Evolutionary conservation across 2,329 filamentous ascomycete genomes (phyloP).

Genomic region (Fusarium beomiforme): DNA sequence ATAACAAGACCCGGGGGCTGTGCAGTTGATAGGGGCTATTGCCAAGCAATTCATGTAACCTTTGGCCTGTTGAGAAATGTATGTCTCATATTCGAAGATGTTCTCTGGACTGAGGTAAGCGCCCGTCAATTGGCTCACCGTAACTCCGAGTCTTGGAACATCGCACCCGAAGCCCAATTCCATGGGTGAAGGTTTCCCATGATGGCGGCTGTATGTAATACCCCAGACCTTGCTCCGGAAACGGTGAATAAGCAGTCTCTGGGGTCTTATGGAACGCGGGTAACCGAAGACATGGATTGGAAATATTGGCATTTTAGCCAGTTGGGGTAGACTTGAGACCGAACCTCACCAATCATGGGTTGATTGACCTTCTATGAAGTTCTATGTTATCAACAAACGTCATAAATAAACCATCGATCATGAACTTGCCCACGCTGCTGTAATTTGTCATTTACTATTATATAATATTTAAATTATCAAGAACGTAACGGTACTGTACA

Average conservation of each 20-base stretch:
- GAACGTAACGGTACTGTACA: neutral
- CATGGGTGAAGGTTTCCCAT: neutral
- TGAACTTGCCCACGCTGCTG: fast-evolving
- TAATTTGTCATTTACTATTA: too few species aligned
- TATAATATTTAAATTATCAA: too few species aligned
- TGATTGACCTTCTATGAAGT: neutral
- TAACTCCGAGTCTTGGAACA: neutral
- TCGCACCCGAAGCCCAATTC: neutral
- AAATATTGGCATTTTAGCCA: neutral
- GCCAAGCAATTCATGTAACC: constrained; percentile 1
- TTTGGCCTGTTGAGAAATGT: neutral
- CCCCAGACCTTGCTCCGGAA: neutral
- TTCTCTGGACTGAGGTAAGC: neutral
- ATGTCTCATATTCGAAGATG: neutral
- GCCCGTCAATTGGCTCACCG: neutral
- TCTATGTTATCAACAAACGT: neutral
- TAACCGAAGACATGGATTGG: neutral
- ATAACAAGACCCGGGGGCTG: neutral
- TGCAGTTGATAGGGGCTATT: neutral
- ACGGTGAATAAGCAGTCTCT: neutral
- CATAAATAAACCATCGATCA: neutral
- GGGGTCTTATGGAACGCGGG: neutral
- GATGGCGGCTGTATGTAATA: neutral
- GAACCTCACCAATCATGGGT: neutral
- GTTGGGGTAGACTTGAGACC: fast-evolving